A percentile compares a stretch with the other conserved stretches of the same genome.
Conservation (phyloP, 345 rosid species). For the Eucalyptus paniculata region DNA sequence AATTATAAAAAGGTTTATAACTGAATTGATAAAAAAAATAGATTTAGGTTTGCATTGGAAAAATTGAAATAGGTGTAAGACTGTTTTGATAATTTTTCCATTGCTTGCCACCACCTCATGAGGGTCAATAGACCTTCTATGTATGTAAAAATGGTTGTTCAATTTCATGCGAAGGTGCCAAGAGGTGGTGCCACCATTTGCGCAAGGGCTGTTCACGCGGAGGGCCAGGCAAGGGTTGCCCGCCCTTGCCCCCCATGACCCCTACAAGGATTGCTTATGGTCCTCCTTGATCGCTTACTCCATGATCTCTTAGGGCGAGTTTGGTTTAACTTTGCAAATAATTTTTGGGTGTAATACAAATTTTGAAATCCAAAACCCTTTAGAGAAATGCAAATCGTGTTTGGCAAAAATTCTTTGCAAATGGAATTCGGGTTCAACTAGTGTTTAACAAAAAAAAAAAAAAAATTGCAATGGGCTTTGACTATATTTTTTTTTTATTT, state of each 20-base stretch:
- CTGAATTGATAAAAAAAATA: rapidly evolving
- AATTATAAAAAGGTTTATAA: no score
- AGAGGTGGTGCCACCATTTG: neutral
- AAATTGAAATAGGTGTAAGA: no score
- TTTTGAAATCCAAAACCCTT: no score
- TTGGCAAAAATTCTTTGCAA: no score
- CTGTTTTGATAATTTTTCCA: neutral
- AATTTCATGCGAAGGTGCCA: neutral
- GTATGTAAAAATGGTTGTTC: neutral
- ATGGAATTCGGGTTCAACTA: no score
- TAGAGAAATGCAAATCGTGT: no score
- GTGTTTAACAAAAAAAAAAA: no score
- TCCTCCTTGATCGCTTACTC: neutral
- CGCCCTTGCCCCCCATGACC: neutral
- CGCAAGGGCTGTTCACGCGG: neutral
- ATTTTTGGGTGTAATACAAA: no score
- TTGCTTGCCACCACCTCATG: neutral
- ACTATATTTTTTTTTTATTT: no score
- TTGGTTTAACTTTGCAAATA: no score
- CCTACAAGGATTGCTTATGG: neutral
- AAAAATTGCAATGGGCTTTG: no score
- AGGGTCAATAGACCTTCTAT: neutral
- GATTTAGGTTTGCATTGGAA: no score
- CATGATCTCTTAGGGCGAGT: neutral
- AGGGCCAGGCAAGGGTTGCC: neutral